Conservation (phyloP, 2,329 filamentous ascomycete genomes). For the Gnomoniopsis smithogilvyi region DNA sequence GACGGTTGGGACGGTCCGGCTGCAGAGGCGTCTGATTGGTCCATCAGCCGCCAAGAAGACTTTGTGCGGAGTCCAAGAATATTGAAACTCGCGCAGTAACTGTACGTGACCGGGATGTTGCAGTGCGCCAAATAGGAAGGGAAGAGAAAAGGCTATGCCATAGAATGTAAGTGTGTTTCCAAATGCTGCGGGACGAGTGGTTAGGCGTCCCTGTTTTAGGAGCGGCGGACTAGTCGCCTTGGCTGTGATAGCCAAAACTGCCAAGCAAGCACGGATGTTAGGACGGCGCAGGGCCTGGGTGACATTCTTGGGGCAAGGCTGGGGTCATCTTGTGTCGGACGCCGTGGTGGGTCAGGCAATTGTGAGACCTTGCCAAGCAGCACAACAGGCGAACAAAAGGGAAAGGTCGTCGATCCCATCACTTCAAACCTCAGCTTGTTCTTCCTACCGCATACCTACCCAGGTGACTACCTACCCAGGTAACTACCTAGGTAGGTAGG, state of each 20-base stretch:
- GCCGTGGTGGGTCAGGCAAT: conserved; percentile 28
- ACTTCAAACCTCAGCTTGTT: background rate
- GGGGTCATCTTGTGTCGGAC: conserved; percentile 20
- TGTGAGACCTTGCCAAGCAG: conserved; percentile 36
- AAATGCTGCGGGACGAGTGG: background rate
- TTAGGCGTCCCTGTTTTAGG: conserved; percentile 10
- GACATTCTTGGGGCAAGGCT: conserved; percentile 17
- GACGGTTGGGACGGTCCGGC: background rate
- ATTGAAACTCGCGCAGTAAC: conserved; percentile 23
- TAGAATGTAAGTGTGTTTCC: background rate
- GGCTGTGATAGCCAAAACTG: conserved; percentile 20
- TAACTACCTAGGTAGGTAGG: too few species aligned
- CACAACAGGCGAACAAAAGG: conserved; percentile 1
- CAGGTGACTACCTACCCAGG: too few species aligned
- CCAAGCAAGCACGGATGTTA: conserved; percentile 26
- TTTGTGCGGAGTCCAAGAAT: conserved; percentile 12
- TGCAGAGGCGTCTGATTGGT: background rate
- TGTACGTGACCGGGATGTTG: background rate
- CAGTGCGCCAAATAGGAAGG: too few species aligned
- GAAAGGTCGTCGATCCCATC: background rate
- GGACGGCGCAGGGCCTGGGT: background rate
- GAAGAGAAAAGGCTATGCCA: background rate
- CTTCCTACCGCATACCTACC: too few species aligned
- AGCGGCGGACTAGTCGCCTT: conserved; percentile 10
- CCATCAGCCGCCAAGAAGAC: conserved; percentile 17